Percentiles rank a stretch among this genome's conserved stretches.
Conservation (phyloP, 1,284 basidiomycete genomes). For the Stygiomarasmius scandens region DNA sequence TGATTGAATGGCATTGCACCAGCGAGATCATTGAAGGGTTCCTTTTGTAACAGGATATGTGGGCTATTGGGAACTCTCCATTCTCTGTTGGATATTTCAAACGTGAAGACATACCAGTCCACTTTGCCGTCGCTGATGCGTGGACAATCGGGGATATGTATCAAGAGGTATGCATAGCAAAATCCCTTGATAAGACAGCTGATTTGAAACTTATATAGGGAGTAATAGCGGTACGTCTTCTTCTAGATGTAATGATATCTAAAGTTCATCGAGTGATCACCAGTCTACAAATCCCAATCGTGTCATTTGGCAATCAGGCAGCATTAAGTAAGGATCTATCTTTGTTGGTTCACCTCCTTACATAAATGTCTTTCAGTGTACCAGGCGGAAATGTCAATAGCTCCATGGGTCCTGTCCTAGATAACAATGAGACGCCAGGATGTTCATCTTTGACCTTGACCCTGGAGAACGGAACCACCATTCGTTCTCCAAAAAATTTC, state of each 20-base stretch:
- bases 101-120: slow-evolving; percentile 7
- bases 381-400: slow-evolving; percentile 13
- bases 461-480: slow-evolving; percentile 10
- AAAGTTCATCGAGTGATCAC: neutral
- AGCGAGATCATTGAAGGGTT: neutral
- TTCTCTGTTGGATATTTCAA: slow-evolving; percentile 9
- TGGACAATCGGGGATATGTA: slow-evolving; percentile 15
- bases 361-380: neutral
- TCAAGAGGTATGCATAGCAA: neutral
- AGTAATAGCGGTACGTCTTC: slow-evolving; percentile 9
- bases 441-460: slow-evolving; percentile 8
- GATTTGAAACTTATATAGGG: neutral
- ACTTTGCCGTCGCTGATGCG: slow-evolving; percentile 11
- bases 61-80: slow-evolving; percentile 11
- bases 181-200: neutral
- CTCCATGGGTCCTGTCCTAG: slow-evolving; percentile 11
- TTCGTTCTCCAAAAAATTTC: slow-evolving; percentile 5
- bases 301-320: slow-evolving; percentile 13
- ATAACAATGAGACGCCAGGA: slow-evolving; percentile 11
- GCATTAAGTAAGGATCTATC: slow-evolving; percentile 1
- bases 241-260: too few species aligned
- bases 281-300: slow-evolving; percentile 12
- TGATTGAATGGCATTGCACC: too few species aligned
- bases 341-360: neutral
- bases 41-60: slow-evolving; percentile 7